Evolutionary conservation across 129 eudicot species (phyloP), one percentile per base, ranked within the genome.

Genomic region (Chrysanthemum makinoi): DNA sequence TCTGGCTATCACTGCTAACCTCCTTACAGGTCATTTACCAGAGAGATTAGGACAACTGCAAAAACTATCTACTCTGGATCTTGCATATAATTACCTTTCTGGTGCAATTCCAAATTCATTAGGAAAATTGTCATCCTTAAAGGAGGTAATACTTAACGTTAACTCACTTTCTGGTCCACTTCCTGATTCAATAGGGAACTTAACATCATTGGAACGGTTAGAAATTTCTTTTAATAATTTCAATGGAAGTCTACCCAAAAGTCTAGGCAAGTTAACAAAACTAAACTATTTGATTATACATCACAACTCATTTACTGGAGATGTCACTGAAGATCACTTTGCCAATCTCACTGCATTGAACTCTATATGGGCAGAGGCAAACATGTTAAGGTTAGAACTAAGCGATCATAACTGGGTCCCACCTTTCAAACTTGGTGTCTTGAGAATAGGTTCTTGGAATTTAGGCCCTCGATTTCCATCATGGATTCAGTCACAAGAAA

Each of bases 251-350:
- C 44, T 83, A 16, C 84, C 88, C n/a, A 44, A 59, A 51, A 75
- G 83, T 67, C 11, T 81, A 7, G 89, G 86, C 2, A 49, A 72
- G 46, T 82, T 85, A 62, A 1, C 3, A 7, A 71, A 67, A 3
- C 68, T 84, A 44, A 5, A 49, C 3, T 35, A 17, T 53, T 16
- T 81, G 51, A 35, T 59, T 24, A 46, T 81, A 12, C 22, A 14
- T 30, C 51, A 61, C 24, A 81, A 85, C 64, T 53, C 19, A 77
- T 62, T 81, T 10, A 54, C 73, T 3, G 86, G 86, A 20, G 65
- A 79, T 33, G 73, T 86, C 18, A 71, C 79, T 0, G 81, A 72
- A 82, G 67, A 17, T 67, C 85, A 76, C 72, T 80, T 86, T 73
- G 66, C 65, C 18, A 70, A 77, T 80, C 83, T 86, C 15, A 60